A percentile compares a stretch with the other conserved stretches of the same genome.
Evolutionary conservation across 2,329 filamentous ascomycete genomes (phyloP).

Genomic region (Coleophoma cylindrospora): DNA sequence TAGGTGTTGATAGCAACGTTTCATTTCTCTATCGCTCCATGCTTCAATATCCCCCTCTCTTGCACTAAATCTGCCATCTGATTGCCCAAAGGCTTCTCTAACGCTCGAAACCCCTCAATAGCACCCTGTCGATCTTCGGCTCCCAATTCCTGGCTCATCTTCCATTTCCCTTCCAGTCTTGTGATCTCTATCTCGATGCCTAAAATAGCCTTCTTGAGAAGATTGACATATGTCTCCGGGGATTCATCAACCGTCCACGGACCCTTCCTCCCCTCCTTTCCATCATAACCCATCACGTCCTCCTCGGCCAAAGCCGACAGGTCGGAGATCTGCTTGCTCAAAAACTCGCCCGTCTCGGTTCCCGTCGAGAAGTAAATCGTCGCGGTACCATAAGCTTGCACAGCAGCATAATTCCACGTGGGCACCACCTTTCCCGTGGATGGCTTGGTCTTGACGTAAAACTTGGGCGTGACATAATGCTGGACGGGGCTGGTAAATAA

Average conservation of each 20-base stretch:
- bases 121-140: constrained; percentile 51
- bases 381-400: constrained; percentile 56
- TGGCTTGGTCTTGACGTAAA: constrained; percentile 63
- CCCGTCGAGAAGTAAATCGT: constrained; percentile 42
- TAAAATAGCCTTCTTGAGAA: constrained; percentile 54
- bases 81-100: constrained; percentile 33
- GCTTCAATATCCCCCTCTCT: constrained; percentile 16
- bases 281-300: constrained; percentile 48
- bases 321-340: constrained; percentile 47
- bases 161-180: constrained; percentile 55
- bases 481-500: constrained; percentile 55
- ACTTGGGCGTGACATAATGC: constrained; percentile 65
- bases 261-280: constrained; percentile 25
- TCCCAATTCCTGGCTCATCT: constrained; percentile 60
- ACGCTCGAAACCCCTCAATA: constrained; percentile 45
- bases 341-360: constrained; percentile 38
- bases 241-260: constrained; percentile 56
- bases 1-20: not conserved
- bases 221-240: constrained; percentile 47
- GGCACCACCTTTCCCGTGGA: constrained; percentile 61
- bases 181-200: constrained; percentile 55
- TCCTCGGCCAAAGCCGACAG: constrained; percentile 46
- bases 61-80: constrained; percentile 28
- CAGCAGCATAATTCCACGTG: constrained; percentile 67
- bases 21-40: not conserved